Conservation (phyloP, 2,329 filamentous ascomycete species). For the Fusarium odoratissimum region DNA sequence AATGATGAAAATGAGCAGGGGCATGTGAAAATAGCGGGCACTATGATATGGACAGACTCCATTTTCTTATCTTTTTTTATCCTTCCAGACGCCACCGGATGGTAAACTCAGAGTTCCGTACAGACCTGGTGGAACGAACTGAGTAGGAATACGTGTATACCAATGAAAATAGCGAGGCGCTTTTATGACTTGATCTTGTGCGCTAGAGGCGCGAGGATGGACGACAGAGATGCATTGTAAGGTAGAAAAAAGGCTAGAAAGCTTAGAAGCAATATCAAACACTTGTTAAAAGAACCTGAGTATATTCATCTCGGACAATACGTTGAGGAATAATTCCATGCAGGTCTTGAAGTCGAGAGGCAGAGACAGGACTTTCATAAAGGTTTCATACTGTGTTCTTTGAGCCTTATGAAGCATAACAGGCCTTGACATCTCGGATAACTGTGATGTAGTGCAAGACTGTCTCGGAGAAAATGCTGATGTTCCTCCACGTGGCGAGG, state of each 20-base stretch:
- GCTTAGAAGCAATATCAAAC: constrained; percentile 19
- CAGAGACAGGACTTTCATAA: not conserved
- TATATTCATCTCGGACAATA: not conserved
- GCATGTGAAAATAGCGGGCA: constrained; percentile 28
- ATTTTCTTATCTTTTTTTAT: constrained; percentile 27
- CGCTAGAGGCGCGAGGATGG: constrained; percentile 32
- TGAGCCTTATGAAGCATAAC: not conserved
- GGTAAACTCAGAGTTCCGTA: constrained; percentile 1
- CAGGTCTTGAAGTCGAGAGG: not conserved
- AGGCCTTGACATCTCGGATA: not conserved
- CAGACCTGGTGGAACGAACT: constrained; percentile 9
- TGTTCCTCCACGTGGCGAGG: not conserved
- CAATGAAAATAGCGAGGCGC: constrained; percentile 39
- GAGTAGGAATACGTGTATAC: constrained; percentile 30
- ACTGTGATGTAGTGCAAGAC: not conserved
- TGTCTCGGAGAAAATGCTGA: constrained; percentile 2
- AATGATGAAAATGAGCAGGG: constrained; percentile 26
- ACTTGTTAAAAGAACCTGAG: not conserved
- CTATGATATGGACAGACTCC: constrained; percentile 33
- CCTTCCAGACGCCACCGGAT: constrained; percentile 5
- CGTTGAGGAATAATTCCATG: not conserved
- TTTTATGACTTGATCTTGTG: constrained; percentile 30
- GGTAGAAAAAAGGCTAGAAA: constrained; percentile 19
- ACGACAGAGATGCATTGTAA: constrained; percentile 22
- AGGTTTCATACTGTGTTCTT: not conserved